Evolutionary conservation across 495 filamentous ascomycete genomes (phyloP).

Genomic region (Xylaria longipes): DNA sequence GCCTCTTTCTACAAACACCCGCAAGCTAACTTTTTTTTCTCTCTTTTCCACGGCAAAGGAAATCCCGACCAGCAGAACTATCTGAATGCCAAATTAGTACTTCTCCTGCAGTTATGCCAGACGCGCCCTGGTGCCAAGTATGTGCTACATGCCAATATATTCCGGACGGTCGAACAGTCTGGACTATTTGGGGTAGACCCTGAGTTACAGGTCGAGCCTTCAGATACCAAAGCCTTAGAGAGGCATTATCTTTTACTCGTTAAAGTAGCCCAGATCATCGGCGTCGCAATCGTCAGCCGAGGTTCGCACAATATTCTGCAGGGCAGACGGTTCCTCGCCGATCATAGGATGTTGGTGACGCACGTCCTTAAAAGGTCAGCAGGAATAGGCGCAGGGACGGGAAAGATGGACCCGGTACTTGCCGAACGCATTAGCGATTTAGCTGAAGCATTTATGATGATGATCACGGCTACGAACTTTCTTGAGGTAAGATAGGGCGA

Average conservation of each 20-base stretch:
- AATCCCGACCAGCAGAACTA: conserved; percentile 56
- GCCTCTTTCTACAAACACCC: not conserved
- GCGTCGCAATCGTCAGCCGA: conserved; percentile 74
- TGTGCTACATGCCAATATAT: conserved; percentile 87
- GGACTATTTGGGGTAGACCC: conserved; percentile 88
- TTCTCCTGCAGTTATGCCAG: conserved; percentile 85
- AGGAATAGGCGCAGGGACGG: conserved; percentile 66
- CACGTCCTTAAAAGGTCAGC: conserved; percentile 91
- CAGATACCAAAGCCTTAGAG: conserved; percentile 69
- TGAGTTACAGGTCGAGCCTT: conserved; percentile 70
- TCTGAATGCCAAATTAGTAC: conserved; percentile 76
- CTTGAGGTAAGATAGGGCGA: conserved; percentile 56
- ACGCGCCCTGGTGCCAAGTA: conserved; percentile 78
- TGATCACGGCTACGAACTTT: conserved; percentile 65
- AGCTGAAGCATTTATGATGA: conserved; percentile 62
- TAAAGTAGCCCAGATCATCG: conserved; percentile 81
- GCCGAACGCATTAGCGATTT: conserved; percentile 60
- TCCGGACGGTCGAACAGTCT: conserved; percentile 78
- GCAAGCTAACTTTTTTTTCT: conserved; percentile 29
- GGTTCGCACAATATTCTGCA: conserved; percentile 84
- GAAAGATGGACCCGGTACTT: conserved; percentile 42
- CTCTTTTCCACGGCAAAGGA: conserved; percentile 19
- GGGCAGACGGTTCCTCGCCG: conserved; percentile 74
- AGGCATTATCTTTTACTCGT: conserved; percentile 85
- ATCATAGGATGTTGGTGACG: conserved; percentile 80